These are phyloP conservation scores for Alternaria brassicicola DNA, from an alignment of 2,329 filamentous ascomycete species.

Conservation along the genomic window DNA sequence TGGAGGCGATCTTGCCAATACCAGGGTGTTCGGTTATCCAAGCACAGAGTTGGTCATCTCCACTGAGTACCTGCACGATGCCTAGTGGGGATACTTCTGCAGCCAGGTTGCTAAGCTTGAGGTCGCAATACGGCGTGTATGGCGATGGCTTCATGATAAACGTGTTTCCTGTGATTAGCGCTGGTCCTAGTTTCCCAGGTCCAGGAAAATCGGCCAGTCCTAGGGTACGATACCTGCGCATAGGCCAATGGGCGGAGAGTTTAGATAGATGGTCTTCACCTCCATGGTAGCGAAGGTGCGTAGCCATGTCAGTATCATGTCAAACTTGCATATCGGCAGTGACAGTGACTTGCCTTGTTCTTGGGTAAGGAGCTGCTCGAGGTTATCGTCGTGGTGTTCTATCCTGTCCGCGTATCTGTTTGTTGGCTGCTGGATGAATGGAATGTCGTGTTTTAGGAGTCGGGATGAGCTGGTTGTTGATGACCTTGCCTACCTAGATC, in stretches of 20 bases:
- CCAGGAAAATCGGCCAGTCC: constrained; percentile 49
- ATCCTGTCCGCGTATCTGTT: constrained; percentile 37
- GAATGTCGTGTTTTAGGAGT: constrained; percentile 53
- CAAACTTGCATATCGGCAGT: constrained; percentile 26
- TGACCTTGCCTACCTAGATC: constrained; percentile 51
- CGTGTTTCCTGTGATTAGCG: constrained; percentile 62
- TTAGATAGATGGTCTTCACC: constrained; percentile 49
- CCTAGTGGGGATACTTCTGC: constrained; percentile 65
- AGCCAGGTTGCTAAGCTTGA: constrained; percentile 66
- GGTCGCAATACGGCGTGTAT: constrained; percentile 62
- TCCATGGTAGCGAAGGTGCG: constrained; percentile 41
- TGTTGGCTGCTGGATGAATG: constrained; percentile 58
- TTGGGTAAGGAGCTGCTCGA: constrained; percentile 29
- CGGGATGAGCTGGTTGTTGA: constrained; percentile 54
- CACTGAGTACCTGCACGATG: constrained; percentile 65
- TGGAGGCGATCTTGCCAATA: constrained; percentile 68
- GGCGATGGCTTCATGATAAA: constrained; percentile 63
- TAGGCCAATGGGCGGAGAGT: constrained; percentile 55
- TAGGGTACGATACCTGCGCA: constrained; percentile 50
- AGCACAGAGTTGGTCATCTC: constrained; percentile 65
- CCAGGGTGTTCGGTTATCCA: constrained; percentile 64
- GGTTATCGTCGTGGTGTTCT: constrained; percentile 24
- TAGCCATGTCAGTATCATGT: constrained; percentile 30
- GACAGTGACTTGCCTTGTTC: constrained; percentile 37
- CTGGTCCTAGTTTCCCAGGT: constrained; percentile 62